Evolutionary conservation across 345 rosid genomes (phyloP).

Genomic region (Cardamine chenopodiifolia): DNA sequence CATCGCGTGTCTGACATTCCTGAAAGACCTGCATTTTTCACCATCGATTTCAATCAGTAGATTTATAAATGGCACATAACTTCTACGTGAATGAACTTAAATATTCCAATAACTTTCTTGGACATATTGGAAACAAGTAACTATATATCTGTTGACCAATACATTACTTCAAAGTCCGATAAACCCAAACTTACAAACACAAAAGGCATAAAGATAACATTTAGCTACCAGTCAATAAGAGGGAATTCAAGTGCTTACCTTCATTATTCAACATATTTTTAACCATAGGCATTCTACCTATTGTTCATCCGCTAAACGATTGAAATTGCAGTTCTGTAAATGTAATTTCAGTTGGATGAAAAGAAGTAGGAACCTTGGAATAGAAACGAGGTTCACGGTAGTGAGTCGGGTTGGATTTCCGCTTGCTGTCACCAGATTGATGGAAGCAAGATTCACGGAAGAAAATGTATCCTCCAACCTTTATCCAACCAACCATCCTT

Average conservation of each 20-base stretch:
- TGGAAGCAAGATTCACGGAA: slow-evolving; percentile 98
- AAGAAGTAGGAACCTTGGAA: slow-evolving; percentile 59
- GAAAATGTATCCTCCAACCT: slow-evolving; percentile 86
- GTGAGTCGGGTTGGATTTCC: slow-evolving; percentile 86
- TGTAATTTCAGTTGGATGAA: background rate
- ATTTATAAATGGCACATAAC: background rate
- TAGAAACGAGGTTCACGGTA: slow-evolving; percentile 98
- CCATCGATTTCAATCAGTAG: background rate
- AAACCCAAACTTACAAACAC: slow-evolving; percentile 10
- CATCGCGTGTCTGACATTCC: slow-evolving; percentile 63
- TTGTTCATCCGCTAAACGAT: background rate
- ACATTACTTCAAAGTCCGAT: slow-evolving; percentile 2
- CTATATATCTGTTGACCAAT: background rate
- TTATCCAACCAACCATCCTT: slow-evolving; percentile 86
- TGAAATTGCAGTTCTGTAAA: background rate
- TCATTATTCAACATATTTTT: background rate
- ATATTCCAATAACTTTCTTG: background rate
- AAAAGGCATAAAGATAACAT: slow-evolving; percentile 11
- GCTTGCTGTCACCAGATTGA: slow-evolving; percentile 88
- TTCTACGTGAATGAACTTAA: background rate
- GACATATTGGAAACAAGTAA: background rate
- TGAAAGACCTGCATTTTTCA: slow-evolving; percentile 65
- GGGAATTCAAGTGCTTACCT: background rate
- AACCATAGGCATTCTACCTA: background rate
- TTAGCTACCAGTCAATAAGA: slow-evolving; percentile 4